Evolutionary conservation across 2,329 filamentous ascomycete genomes (phyloP).

Genomic region (Neonectria sp.): DNA sequence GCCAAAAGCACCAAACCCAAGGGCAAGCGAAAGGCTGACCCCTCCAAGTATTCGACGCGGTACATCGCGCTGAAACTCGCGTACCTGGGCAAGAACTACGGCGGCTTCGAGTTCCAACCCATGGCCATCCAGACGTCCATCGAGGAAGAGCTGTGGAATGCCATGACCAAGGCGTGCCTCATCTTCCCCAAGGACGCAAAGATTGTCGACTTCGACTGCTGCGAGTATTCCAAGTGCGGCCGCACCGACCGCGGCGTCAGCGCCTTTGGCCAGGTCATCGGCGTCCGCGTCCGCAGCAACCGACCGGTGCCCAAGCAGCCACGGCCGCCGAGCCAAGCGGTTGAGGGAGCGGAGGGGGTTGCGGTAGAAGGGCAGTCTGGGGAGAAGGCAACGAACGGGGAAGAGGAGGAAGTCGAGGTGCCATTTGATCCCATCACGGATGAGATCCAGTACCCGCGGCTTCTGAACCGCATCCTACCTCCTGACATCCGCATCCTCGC

Average conservation of each 20-base stretch:
- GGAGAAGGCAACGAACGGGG: constrained; percentile 35
- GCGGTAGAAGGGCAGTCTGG: constrained; percentile 36
- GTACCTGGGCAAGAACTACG: constrained; percentile 92
- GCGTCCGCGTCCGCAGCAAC: constrained; percentile 85
- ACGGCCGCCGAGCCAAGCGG: constrained; percentile 40
- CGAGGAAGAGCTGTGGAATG: constrained; percentile 95
- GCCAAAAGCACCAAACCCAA: constrained; percentile 55
- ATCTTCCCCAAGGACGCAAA: constrained; percentile 79
- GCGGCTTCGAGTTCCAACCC: constrained; percentile 90
- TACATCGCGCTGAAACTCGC: constrained; percentile 94
- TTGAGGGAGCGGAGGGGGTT: constrained; percentile 44
- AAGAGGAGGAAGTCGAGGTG: constrained; percentile 35
- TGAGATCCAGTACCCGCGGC: constrained; percentile 86
- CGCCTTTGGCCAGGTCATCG: constrained; percentile 96
- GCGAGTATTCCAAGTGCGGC: constrained; percentile 95
- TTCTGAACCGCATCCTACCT: constrained; percentile 90
- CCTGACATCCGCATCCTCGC: constrained; percentile 91
- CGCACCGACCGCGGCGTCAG: constrained; percentile 94
- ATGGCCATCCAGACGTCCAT: constrained; percentile 83
- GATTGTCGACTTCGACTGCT: constrained; percentile 83
- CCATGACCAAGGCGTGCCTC: constrained; percentile 83
- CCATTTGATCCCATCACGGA: constrained; percentile 79
- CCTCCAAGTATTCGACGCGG: constrained; percentile 85
- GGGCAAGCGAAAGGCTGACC: constrained; percentile 75
- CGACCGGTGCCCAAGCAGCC: constrained; percentile 67